Percentiles rank a stretch among this genome's conserved stretches.
Evolutionary conservation across 176 grass and related monocot genomes (phyloP).

Genomic region (Ensete glaucum): DNA sequence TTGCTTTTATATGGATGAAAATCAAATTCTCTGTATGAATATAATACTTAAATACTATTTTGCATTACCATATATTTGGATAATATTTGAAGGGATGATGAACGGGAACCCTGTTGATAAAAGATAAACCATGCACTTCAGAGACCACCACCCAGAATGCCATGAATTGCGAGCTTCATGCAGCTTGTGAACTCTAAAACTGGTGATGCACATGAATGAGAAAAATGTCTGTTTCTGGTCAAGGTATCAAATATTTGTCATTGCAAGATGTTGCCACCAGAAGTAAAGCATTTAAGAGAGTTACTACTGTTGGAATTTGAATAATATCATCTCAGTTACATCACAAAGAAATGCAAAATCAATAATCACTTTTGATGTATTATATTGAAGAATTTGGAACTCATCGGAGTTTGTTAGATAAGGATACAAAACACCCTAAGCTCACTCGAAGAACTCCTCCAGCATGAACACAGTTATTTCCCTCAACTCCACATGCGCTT

Average conservation of each 20-base stretch:
- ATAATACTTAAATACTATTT: not conserved
- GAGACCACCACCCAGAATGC: conserved; percentile 81
- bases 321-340: not conserved
- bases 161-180: conserved; percentile 58
- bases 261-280: not conserved
- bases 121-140: conserved; percentile 49
- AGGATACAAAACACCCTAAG: conserved; percentile 90
- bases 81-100: conserved; percentile 58
- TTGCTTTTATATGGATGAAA: not conserved
- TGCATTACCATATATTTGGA: conserved; percentile 65
- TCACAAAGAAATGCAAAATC: not conserved
- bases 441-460: conserved; percentile 75
- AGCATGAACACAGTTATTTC: conserved; percentile 55
- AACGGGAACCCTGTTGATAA: conserved; percentile 49
- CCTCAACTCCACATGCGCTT: conserved; percentile 48
- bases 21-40: not conserved
- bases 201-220: conserved; percentile 66
- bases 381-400: not conserved
- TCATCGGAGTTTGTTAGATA: not conserved
- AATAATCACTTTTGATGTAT: not conserved
- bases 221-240: conserved; percentile 71
- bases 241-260: conserved; percentile 23
- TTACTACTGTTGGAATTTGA: not conserved
- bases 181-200: conserved; percentile 60
- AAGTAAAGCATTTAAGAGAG: not conserved